phyloP scores from a whole-genome alignment of 2,329 filamentous ascomycete genomes.

The Claviceps capensis region DNA sequence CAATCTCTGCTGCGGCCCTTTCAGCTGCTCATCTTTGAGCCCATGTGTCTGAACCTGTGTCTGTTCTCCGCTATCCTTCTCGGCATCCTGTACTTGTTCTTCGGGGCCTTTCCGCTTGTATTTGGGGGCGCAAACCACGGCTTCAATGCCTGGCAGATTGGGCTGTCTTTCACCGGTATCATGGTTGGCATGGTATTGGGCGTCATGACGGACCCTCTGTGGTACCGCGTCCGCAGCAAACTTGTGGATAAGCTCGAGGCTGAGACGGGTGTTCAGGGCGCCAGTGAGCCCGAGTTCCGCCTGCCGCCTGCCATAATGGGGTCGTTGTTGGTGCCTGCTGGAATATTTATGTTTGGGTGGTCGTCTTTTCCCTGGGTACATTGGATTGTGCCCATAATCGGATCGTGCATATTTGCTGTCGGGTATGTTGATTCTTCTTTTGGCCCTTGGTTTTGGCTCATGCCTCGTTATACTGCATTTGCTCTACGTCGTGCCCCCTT shows the following conservation, averaged over 20 bases:
- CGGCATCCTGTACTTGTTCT: conserved; percentile 81
- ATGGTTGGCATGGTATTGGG: conserved; percentile 53
- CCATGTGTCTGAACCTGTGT: conserved; percentile 75
- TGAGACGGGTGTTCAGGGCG: conserved; percentile 36
- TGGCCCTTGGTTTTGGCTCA: not conserved
- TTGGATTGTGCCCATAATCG: conserved; percentile 66
- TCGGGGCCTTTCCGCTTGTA: conserved; percentile 73
- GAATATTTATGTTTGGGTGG: conserved; percentile 84
- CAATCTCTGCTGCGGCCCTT: conserved; percentile 55
- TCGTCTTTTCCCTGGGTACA: conserved; percentile 62
- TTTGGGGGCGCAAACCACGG: conserved; percentile 57
- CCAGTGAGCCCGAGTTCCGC: conserved; percentile 75
- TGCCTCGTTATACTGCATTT: not conserved
- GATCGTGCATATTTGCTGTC: conserved; percentile 54
- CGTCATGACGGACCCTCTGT: conserved; percentile 51
- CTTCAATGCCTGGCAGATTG: conserved; percentile 67
- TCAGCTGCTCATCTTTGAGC: conserved; percentile 66
- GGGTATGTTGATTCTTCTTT: conserved; percentile 37
- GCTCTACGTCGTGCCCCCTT: not conserved
- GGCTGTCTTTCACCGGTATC: conserved; percentile 64
- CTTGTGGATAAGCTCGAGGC: conserved; percentile 41
- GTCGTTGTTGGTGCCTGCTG: conserved; percentile 63
- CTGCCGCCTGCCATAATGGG: conserved; percentile 64
- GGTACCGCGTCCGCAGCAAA: conserved; percentile 43
- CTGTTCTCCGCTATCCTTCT: conserved; percentile 74